Base-by-base conservation (phyloP, 192 early-diverging fungal species). In the Mortierella hygrophila region DNA sequence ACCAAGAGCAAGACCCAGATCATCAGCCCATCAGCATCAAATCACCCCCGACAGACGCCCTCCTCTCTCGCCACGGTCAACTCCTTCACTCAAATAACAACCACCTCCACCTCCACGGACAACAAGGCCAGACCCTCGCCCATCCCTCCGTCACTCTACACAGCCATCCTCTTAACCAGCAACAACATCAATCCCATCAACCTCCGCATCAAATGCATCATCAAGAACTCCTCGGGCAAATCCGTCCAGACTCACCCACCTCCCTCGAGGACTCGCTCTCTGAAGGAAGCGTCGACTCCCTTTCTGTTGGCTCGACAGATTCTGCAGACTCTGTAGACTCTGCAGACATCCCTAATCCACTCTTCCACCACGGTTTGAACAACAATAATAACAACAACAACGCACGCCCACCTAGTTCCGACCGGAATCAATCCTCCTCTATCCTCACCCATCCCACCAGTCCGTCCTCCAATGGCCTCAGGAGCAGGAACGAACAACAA, bases 181-280 rank as follows among this genome's bases (percentile, higher is more conserved):
- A 44, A 15, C 29, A 44, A 15, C 38, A 52, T 20, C 44, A 63
- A 20, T 20, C 20, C 23, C 47, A 23, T 65, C 46, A 26, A 52
- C 32, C 55, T 42, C 68, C 35, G 38, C 68, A 55, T 70, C 41
- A 78, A 68, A 40, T 4, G 35, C 77, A 69, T 42, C 54, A 69
- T 5, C 55, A 74, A 54, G 23, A 54, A 74, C 73, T 69, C 42
- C 70, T 52, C 26, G 47, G 16, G 6, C 52, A 71, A 21, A 38
- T 54, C 21, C 69, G 78, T 10, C 82, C 82, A 18, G 82, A 85
- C 69, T 85, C 82, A 4, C 82, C 82, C 26, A 69, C 82, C 10
- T 79, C 77, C 35, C 82, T 85, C 52, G 82, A 85, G 54, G 82
- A 85, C 63, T 85, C 82, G 26, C 68, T 76, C 13, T 85, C 82